Evolutionary conservation across 2,329 filamentous ascomycete species (phyloP), one percentile per base, ranked within the genome.

Genomic region (Ophiostoma piceae): DNA sequence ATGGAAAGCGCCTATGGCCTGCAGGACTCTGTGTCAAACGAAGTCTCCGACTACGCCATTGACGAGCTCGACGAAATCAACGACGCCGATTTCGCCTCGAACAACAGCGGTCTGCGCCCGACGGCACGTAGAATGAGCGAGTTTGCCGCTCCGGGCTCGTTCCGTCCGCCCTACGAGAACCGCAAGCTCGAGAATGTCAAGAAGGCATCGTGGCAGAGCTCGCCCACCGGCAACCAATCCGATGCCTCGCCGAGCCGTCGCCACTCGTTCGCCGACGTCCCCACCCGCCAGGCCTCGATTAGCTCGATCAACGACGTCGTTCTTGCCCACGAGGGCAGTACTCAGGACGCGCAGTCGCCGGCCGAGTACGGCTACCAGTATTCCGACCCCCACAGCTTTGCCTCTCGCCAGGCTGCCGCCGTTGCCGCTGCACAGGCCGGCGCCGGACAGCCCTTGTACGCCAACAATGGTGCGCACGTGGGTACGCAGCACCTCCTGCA

Each of bases 241-340:
- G 89, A 91, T 72, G 82, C 87, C 39, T 87, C 89, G 14, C 90
- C 93, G 75, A 92, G 90, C 75, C 86, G 92, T 71, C 87, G 92
- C 37, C 92, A 94, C 78, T 94, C 92, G 1, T 92, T 95, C 76
- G 92, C 88, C 68, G 88, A 88, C 74, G 84, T 89, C 75, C 87
- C 73, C 9, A 88, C 86, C 35, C 83, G 88, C 16, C 87, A 90
- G 73, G 85, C 83, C 1, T 89, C 87, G 2, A 85, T 89, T 73
- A 85, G 85, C 74, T 89, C 87, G 37, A 80, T 87, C 68, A 82
- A 82, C 67, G 87, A 89, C 74, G 77, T 81, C 66, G 78, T 80
- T 54, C 77, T 81, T 3, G 75, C 81, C 11, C 79, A 86, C 29
- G 85, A 88, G 22, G 76, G 79, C 11, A 78, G 79, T 2, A 76